Evolutionary conservation across 2,329 filamentous ascomycete species (phyloP), one percentile per base, ranked within the genome.

Genomic region (Epichloe sylvatica): DNA sequence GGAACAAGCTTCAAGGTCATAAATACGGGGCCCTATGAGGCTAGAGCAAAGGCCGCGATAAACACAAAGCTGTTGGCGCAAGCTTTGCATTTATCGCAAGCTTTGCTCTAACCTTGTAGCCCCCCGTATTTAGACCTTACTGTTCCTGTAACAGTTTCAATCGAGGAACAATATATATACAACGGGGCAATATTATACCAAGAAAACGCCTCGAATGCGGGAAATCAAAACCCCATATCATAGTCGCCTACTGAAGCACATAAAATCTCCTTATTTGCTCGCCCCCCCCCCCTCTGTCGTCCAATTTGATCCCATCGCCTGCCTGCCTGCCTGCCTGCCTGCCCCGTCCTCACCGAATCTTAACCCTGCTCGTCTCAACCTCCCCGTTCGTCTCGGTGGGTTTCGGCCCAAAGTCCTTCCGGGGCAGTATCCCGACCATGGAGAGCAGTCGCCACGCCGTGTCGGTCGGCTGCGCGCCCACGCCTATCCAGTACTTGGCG

Each of bases 401-500:
- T 47, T 56, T 57, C 9, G 65, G 62, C 2, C 64, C 66, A 54
- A 67, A 67, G 13, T 57, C 30, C 59, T 67, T 67, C 60, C 65
- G 64, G 13, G 67, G 67, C 51, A 69, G 47, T 38, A 69, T 63
- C 25, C 69, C 57, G 51, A 90, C 87, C 86, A 95, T 84, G 50
- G 78, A 78, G 58, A 98, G 71, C 59, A 97, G 67, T 63, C 87
- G 77, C 90, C 90, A 95, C 36, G 85, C 86, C 3, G 86, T 82
- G 57, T 96, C 87, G 54, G 85, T 90, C 9, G 92, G 92, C 70
- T 98, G 92, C 50, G 92, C 92, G 1, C 92, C 92, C 3, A 97
- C 91, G 64, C 92, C 92, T 36, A 98, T 76, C 92, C 92, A 98
- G 72, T 98, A 98, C 67, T 84, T 83, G 51, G 91, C 86, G 52